These are phyloP conservation scores for Dionaea muscipula DNA, from an alignment of 179 eudicot genomes.

Conservation along the genomic window DNA sequence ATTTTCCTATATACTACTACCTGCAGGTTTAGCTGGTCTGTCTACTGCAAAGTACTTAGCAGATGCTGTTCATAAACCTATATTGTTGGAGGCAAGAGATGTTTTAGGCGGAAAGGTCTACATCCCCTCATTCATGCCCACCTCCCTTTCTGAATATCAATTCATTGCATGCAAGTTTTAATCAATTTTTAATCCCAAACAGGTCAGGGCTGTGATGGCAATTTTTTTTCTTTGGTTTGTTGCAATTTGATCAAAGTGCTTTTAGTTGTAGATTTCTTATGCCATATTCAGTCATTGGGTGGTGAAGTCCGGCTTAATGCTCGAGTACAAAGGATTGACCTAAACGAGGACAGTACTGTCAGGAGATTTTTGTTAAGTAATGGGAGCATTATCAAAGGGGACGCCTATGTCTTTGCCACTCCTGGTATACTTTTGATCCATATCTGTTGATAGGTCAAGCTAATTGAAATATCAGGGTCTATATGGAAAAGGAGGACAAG, in stretches of 20 bases:
- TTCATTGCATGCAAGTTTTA: background rate
- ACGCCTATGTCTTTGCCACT: conserved; percentile 79
- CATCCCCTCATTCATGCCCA: background rate
- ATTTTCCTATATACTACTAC: conserved; percentile 5
- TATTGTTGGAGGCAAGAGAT: conserved; percentile 86
- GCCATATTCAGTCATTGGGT: conserved; percentile 72
- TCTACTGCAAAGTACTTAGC: conserved; percentile 96
- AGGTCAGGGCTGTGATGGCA: background rate
- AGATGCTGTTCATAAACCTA: conserved; percentile 95
- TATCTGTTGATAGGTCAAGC: background rate
- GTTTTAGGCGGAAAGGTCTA: conserved; percentile 95
- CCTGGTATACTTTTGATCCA: conserved; percentile 46
- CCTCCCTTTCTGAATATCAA: background rate
- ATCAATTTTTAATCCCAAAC: background rate
- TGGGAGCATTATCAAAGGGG: conserved; percentile 60
- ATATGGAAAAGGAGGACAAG: too few species aligned
- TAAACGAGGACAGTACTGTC: conserved; percentile 65
- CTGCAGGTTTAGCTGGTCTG: conserved; percentile 90
- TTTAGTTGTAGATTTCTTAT: too few species aligned
- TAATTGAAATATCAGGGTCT: background rate
- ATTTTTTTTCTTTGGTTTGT: background rate
- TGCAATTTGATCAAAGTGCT: too few species aligned
- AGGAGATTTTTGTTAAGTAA: conserved; percentile 47
- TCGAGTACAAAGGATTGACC: conserved; percentile 68
- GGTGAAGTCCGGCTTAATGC: conserved; percentile 79